phyloP scores from a whole-genome alignment of 2,329 filamentous ascomycete species.

The Calonectria naviculata region DNA sequence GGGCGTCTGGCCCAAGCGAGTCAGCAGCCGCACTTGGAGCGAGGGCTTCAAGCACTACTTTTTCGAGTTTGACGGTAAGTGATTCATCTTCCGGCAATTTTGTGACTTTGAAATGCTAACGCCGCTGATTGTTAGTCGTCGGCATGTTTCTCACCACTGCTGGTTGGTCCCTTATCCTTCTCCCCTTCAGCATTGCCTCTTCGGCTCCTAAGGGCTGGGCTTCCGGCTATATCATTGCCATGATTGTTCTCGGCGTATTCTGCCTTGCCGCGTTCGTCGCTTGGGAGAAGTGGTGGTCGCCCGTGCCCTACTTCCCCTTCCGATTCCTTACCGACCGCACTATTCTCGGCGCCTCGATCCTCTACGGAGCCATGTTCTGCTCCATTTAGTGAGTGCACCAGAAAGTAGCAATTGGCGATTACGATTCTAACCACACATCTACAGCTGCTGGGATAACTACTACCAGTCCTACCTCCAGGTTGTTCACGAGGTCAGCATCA shows the following conservation, averaged over 20 bases:
- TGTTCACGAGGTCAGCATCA: slow-evolving; percentile 58
- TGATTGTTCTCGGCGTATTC: slow-evolving; percentile 66
- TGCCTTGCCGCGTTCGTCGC: slow-evolving; percentile 60
- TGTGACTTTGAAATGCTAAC: neutral
- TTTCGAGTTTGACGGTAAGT: slow-evolving; percentile 36
- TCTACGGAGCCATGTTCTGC: slow-evolving; percentile 52
- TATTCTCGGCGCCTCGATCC: slow-evolving; percentile 58
- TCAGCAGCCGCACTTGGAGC: slow-evolving; percentile 52
- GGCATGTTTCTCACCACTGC: slow-evolving; percentile 65
- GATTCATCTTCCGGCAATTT: slow-evolving; percentile 47
- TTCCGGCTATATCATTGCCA: slow-evolving; percentile 61
- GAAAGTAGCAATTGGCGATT: slow-evolving; percentile 48
- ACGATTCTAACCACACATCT: slow-evolving; percentile 62
- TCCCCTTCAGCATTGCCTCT: slow-evolving; percentile 68
- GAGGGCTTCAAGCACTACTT: slow-evolving; percentile 53
- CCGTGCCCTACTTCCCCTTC: slow-evolving; percentile 56
- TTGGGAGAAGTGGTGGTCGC: slow-evolving; percentile 63
- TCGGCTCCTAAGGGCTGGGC: slow-evolving; percentile 57
- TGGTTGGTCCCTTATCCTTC: slow-evolving; percentile 65
- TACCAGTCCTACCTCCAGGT: slow-evolving; percentile 63
- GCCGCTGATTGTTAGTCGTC: slow-evolving; percentile 47
- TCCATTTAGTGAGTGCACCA: slow-evolving; percentile 38
- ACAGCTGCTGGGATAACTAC: slow-evolving; percentile 59
- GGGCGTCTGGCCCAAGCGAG: slow-evolving; percentile 54
- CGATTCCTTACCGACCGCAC: slow-evolving; percentile 60